Base-by-base conservation (phyloP, 306 rosid species). In the Cucurbita ficifolia region DNA sequence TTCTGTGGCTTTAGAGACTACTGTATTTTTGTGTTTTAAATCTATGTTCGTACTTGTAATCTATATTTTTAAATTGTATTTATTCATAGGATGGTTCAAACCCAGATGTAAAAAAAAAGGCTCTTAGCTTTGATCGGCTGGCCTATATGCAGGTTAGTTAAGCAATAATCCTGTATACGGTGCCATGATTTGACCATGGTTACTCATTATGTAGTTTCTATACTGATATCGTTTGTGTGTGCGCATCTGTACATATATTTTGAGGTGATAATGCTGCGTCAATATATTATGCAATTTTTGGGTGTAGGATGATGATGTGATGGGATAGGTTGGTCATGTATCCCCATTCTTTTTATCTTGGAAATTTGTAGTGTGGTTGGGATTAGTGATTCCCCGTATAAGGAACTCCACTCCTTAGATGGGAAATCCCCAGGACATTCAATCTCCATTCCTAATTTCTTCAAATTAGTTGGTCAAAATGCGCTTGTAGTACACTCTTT, bases 91-190 rank as follows among this genome's bases (percentile, higher is more conserved):
- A 94, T 76, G 98, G 98, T 78, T 65, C 92, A 2, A 63, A 89
- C 81, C 82, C 90, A 58, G 79, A 74, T 42, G 98, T 94, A 70
- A 94, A 83, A 84, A 81, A 75, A 11, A 90, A 76, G 86, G 96
- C 97, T 75, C 77, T 90, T 83, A 89, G 97, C 86, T 89, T 86
- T 65, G 87, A 89, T 75, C 86, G 84, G 75, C 80, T 90, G 76
- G 78, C 95, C 14, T 89, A 94, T 81, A 86, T 94, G 96, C 98
- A 93, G 91, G 98, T 90, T 84, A 62, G 63, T 21, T n/a, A 61
- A 40, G 62, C 18, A 29, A 14, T n/a, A 16, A 3, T 56, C 33
- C 43, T 19, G 70, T 39, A n/a, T 38, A 65, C 5, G 1, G 38
- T 48, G 45, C 29, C 33, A 58, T 7, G 12, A 12, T 58, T 29